These are phyloP conservation scores for Neofusicoccum kwambonambiense DNA, from an alignment of 2,329 filamentous ascomycete species.

Conservation along the genomic window DNA sequence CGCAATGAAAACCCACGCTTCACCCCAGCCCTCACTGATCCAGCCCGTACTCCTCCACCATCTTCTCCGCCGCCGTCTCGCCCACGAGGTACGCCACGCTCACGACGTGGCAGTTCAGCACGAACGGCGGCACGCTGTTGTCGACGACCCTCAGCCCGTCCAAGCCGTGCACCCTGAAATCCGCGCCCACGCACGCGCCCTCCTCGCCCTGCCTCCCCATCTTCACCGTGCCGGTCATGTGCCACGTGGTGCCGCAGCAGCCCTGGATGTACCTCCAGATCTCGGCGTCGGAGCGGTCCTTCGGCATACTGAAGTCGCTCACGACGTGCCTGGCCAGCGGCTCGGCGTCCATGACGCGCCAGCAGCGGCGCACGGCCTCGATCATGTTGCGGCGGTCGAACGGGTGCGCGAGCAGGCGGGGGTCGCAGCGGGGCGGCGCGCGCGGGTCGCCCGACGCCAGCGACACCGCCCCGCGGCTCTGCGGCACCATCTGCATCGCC, in stretches of 20 bases:
- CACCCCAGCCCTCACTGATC: background rate
- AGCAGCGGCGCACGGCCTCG: slow-evolving; percentile 45
- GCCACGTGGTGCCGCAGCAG: slow-evolving; percentile 50
- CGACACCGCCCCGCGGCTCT: slow-evolving; percentile 52
- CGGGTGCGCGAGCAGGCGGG: slow-evolving; percentile 53
- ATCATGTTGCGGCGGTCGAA: slow-evolving; percentile 55
- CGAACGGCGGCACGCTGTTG: slow-evolving; percentile 25
- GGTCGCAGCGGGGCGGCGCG: slow-evolving; percentile 53
- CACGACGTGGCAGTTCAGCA: slow-evolving; percentile 13
- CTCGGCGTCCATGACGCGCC: slow-evolving; percentile 42
- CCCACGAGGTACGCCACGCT: slow-evolving; percentile 33
- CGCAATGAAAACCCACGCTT: too few relatives aligned
- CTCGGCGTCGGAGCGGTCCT: slow-evolving; percentile 53
- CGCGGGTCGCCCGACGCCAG: slow-evolving; percentile 54
- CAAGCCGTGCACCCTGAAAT: slow-evolving; percentile 25
- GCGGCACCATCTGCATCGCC: slow-evolving; percentile 51
- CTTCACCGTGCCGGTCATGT: slow-evolving; percentile 57
- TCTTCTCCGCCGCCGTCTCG: slow-evolving; percentile 34
- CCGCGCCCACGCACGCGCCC: slow-evolving; percentile 24
- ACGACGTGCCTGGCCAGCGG: slow-evolving; percentile 46
- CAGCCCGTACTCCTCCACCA: slow-evolving; percentile 30
- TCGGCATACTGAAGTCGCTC: slow-evolving; percentile 14
- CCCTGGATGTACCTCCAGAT: slow-evolving; percentile 47
- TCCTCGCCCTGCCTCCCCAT: slow-evolving; percentile 46
- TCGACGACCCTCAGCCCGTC: slow-evolving; percentile 27